Evolutionary conservation across 768 basidiomycete genomes (phyloP), one percentile per base, ranked within the genome.

Genomic region (Pulveroboletus sp.): DNA sequence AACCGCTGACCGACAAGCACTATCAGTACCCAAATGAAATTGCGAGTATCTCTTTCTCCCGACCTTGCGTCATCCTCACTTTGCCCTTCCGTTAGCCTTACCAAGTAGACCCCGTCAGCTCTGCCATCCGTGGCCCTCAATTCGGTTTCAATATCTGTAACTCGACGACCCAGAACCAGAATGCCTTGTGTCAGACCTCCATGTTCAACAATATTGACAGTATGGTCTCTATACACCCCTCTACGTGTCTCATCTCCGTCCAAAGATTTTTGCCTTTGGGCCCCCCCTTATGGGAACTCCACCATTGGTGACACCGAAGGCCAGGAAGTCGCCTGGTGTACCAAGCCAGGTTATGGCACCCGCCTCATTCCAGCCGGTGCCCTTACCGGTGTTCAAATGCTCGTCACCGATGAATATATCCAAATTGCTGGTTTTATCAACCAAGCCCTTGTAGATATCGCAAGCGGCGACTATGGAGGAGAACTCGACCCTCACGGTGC

Each of bases 401-500:
- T 85, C 51, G 66, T 65, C 43, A 84, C 85, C 0, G 70, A 72
- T 2, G 72, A 72, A 37, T 88, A 87, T 57, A 62, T 80, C 19
- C 80, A 82, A 54, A 68, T 80, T 43, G 73, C 76, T 40, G 88
- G 85, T 9, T 80, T 75, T 66, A 75, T 91, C 51, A 71, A 90
- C 60, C 87, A 91, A 68, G 70, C 69, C 3, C 51, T 60, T 39
- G 66, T 92, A 53, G 74, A 85, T 67, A 53, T 90, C 17, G 47
- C 63, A 11, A 11, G 63, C 0, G 64, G 48, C 12, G 90, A 92
- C 57, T 77, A 59, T 29, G 90, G 90, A 55, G 90, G 89, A 49
- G 89, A 91, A 67, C 75, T 89, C 43, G 85, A 90, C 64, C 80
- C 85, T 14, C 82, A 85, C 53, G 87, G 87, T 49, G 85, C 85